Conservation (phyloP, 2,329 filamentous ascomycete species). For the Diaporthe sp. region DNA sequence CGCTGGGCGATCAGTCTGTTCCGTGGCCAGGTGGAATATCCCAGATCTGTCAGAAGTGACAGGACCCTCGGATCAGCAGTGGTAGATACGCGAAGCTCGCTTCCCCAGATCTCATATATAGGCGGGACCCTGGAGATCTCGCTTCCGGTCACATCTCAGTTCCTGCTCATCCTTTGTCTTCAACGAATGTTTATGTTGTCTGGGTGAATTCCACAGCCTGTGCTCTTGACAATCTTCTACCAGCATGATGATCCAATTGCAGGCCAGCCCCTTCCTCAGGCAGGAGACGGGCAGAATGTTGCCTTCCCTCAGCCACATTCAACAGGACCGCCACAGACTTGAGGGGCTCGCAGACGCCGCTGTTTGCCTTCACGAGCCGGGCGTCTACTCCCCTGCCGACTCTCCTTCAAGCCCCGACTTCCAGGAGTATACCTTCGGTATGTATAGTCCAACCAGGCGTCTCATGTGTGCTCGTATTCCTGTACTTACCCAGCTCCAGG, state of each 20-base stretch:
- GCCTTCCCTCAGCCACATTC: slow-evolving; percentile 18
- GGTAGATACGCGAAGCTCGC: slow-evolving; percentile 33
- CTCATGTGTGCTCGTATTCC: neutral
- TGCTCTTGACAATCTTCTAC: slow-evolving; percentile 1
- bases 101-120: slow-evolving; percentile 36
- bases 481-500: slow-evolving; percentile 25
- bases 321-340: slow-evolving; percentile 9
- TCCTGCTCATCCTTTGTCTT: slow-evolving; percentile 23
- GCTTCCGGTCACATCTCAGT: slow-evolving; percentile 28
- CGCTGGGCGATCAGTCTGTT: slow-evolving; percentile 29
- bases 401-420: neutral
- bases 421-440: slow-evolving; percentile 26
- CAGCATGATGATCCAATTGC: slow-evolving; percentile 35
- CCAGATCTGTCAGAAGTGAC: slow-evolving; percentile 39
- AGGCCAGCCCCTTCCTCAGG: neutral
- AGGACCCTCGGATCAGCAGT: slow-evolving; percentile 21
- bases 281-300: slow-evolving; percentile 21
- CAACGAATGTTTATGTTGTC: slow-evolving; percentile 26
- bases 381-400: slow-evolving; percentile 11
- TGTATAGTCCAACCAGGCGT: neutral
- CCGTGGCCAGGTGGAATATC: slow-evolving; percentile 19
- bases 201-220: slow-evolving; percentile 2
- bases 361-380: slow-evolving; percentile 28
- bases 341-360: slow-evolving; percentile 37
- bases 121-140: slow-evolving; percentile 38